Evolutionary conservation across 2,329 filamentous ascomycete genomes (phyloP).

Genomic region (Rutstroemia sp.): DNA sequence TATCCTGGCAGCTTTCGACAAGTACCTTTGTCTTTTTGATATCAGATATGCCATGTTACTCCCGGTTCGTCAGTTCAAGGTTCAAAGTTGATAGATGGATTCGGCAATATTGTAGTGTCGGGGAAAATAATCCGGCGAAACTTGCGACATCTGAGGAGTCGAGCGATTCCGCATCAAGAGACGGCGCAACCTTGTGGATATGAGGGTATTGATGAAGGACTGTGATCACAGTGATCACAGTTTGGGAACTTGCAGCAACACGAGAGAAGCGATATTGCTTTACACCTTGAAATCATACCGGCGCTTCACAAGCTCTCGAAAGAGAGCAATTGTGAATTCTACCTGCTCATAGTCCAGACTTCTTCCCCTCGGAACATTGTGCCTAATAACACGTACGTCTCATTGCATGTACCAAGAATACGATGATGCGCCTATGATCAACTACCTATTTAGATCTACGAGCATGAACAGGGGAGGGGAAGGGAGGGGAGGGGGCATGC

Average conservation of each 20-base stretch:
- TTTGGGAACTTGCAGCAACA: background rate
- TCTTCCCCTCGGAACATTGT: too few species aligned
- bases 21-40: background rate
- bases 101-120: background rate
- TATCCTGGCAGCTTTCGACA: constrained; percentile 1
- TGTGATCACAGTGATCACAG: background rate
- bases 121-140: background rate
- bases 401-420: too few species aligned
- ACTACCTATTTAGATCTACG: too few species aligned
- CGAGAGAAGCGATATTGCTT: background rate
- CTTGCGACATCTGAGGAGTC: background rate
- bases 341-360: background rate
- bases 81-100: background rate
- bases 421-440: too few species aligned
- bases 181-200: background rate
- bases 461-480: too few species aligned
- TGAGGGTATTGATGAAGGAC: background rate
- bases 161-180: background rate
- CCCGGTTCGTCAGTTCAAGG: background rate
- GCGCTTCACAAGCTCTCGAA: background rate
- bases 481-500: too few species aligned
- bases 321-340: background rate
- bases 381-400: too few species aligned
- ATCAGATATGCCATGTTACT: background rate
- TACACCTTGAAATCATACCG: background rate